Evolutionary conservation across 768 basidiomycete species (phyloP).

Genomic region (Xerocomellus chrysenteron): DNA sequence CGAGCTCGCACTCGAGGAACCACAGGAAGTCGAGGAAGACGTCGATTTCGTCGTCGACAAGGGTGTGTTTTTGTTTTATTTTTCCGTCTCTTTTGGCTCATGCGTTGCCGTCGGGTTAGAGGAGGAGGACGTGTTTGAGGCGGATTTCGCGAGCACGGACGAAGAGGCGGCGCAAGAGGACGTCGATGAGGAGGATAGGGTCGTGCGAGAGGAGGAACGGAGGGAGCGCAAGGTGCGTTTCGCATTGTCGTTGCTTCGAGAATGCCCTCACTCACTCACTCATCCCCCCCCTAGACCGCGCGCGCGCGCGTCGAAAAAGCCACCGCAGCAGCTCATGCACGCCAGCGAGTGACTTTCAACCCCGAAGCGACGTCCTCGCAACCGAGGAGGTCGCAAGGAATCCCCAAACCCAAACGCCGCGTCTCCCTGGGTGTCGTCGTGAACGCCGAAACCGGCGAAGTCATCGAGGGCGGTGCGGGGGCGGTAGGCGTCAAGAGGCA

Average conservation of each 20-base stretch:
- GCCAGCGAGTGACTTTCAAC: conserved; percentile 67
- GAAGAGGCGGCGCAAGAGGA: conserved; percentile 58
- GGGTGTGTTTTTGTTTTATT: conserved; percentile 37
- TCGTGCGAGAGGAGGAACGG: conserved; percentile 60
- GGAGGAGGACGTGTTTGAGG: conserved; percentile 79
- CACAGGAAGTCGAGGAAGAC: conserved; percentile 69
- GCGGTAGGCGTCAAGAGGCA: conserved; percentile 39
- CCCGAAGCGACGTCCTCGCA: conserved; percentile 42
- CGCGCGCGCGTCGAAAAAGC: conserved; percentile 59
- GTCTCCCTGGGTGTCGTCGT: conserved; percentile 56
- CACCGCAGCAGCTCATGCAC: conserved; percentile 64
- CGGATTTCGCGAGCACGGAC: conserved; percentile 85
- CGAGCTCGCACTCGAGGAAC: conserved; percentile 44
- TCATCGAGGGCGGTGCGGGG: conserved; percentile 37
- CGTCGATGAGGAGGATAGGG: conserved; percentile 54
- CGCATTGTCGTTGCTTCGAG: background rate
- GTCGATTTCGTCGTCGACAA: conserved; percentile 66
- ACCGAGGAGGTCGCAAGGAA: conserved; percentile 29
- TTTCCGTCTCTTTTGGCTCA: background rate
- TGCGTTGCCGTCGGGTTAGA: conserved; percentile 40
- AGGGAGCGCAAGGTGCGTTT: conserved; percentile 31
- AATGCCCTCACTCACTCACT: background rate
- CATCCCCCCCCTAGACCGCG: conserved; percentile 42
- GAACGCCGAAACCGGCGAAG: conserved; percentile 62
- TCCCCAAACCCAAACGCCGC: conserved; percentile 40